Conservation (phyloP, 2,329 filamentous ascomycete genomes). For the Coniochaeta pulveracea region DNA sequence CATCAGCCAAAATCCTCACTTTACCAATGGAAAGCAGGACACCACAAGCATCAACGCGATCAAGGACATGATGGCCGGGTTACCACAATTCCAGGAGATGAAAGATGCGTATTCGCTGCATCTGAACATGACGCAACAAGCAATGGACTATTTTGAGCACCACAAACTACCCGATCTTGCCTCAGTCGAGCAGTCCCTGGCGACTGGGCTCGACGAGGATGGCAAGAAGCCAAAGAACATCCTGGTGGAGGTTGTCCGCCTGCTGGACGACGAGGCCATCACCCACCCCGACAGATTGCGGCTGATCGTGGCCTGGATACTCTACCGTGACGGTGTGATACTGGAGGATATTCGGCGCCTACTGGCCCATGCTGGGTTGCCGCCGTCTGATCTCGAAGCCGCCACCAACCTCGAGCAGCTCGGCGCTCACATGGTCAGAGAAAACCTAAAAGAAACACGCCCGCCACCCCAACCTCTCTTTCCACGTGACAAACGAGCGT, state of each 20-base stretch:
- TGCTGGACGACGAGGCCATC: conserved; percentile 78
- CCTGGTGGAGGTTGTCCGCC: conserved; percentile 70
- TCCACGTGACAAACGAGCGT: conserved; percentile 46
- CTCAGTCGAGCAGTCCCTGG: conserved; percentile 78
- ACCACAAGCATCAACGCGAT: conserved; percentile 78
- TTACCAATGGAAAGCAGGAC: conserved; percentile 61
- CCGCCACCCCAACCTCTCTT: conserved; percentile 59
- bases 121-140: conserved; percentile 92
- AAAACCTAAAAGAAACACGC: conserved; percentile 67
- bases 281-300: conserved; percentile 65
- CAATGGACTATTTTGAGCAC: conserved; percentile 84
- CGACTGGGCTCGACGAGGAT: conserved; percentile 89
- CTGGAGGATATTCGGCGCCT: conserved; percentile 75
- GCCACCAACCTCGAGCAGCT: conserved; percentile 72
- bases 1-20: conserved; percentile 82
- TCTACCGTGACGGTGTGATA: conserved; percentile 79
- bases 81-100: conserved; percentile 91
- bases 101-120: conserved; percentile 93
- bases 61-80: conserved; percentile 90
- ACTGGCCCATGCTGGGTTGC: conserved; percentile 70
- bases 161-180: conserved; percentile 81
- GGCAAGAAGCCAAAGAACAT: conserved; percentile 83
- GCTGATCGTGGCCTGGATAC: conserved; percentile 72
- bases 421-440: conserved; percentile 58
- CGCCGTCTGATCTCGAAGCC: conserved; percentile 59